Evolutionary conservation across 2,329 filamentous ascomycete genomes (phyloP), one percentile per base, ranked within the genome.

Genomic region (Coniosporium tulheliwenetii): DNA sequence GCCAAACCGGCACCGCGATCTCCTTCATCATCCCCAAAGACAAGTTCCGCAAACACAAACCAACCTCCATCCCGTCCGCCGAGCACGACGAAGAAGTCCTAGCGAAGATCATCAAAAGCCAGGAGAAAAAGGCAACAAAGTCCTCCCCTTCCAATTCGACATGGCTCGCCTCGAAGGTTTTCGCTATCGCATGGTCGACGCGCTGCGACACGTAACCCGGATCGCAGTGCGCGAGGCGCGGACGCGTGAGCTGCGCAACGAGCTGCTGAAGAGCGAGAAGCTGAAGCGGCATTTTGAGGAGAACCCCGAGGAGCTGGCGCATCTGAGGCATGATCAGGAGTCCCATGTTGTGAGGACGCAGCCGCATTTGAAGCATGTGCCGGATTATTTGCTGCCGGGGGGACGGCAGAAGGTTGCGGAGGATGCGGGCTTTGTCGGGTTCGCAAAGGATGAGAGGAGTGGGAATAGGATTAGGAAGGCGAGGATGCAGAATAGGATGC

Each of bases 211-310:
- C 0, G 86, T 98, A 2, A 98, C 91, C 8, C 78, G 83, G 43
- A 81, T 93, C 19, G 83, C 89, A 0, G 77, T 98, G 36, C 81
- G 89, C 47, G 87, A 95, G 65, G 89, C 91, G 2, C 75, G 91
- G 39, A 83, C 85, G 8, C 76, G 84, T 44, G 89, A 98, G 62
- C 71, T 98, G 42, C 75, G 85, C 41, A 79, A 89, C 57, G 91
- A 96, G 59, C 70, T 98, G 10, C 70, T 95, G 51, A 93, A 93
- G 65, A 89, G 81, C 48, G 89, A 96, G 55, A 95, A 94, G 62
- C 67, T 98, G 41, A 87, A 91, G 62, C 74, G 86, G 39, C 85
- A 96, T 66, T 98, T 96, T 54, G 91, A 96, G 57, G 91, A 98
- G 61, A 95, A 98, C 58, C 91, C 91, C 0, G 77, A 81, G 30